Percentiles rank a stretch among this genome's conserved stretches.
phyloP scores from a whole-genome alignment of 2,329 filamentous ascomycete species.

The Didymella lethalis region DNA sequence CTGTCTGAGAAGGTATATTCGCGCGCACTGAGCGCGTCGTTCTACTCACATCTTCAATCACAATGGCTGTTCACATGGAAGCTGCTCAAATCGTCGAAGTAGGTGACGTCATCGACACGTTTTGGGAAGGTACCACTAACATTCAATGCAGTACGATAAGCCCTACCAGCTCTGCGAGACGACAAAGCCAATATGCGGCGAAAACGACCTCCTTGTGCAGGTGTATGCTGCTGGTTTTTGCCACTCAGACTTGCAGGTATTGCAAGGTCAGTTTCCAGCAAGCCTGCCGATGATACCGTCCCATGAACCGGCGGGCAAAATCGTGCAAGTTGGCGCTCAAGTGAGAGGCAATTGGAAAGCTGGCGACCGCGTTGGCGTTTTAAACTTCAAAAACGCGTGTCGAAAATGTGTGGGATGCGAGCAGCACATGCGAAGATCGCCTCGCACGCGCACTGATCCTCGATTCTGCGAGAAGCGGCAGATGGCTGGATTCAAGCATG shows the following conservation, averaged over 20 bases:
- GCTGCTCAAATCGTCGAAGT: slow-evolving; percentile 33
- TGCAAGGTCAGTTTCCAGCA: slow-evolving; percentile 33
- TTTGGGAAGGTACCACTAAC: slow-evolving; percentile 1
- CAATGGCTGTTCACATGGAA: slow-evolving; percentile 26
- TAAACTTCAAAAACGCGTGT: slow-evolving; percentile 41
- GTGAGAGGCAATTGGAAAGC: slow-evolving; percentile 39
- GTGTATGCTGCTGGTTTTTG: slow-evolving; percentile 40
- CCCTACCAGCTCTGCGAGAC: slow-evolving; percentile 29
- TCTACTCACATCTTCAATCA: background rate
- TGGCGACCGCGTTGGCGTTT: slow-evolving; percentile 42
- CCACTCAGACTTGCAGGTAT: slow-evolving; percentile 40
- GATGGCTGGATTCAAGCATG: slow-evolving; percentile 43
- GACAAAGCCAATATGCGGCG: slow-evolving; percentile 28
- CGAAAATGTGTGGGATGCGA: slow-evolving; percentile 32
- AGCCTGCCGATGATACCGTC: slow-evolving; percentile 44
- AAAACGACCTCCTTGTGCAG: slow-evolving; percentile 33
- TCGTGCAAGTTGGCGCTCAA: slow-evolving; percentile 37
- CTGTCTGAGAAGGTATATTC: background rate
- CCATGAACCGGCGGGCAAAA: slow-evolving; percentile 46
- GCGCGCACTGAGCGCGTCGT: background rate
- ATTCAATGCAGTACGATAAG: slow-evolving; percentile 23
- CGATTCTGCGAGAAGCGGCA: slow-evolving; percentile 40
- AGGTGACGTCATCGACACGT: slow-evolving; percentile 18
- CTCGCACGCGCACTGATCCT: slow-evolving; percentile 30
- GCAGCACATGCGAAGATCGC: slow-evolving; percentile 23